Conservation (phyloP, 129 eudicot species). For the Centella asiatica region DNA sequence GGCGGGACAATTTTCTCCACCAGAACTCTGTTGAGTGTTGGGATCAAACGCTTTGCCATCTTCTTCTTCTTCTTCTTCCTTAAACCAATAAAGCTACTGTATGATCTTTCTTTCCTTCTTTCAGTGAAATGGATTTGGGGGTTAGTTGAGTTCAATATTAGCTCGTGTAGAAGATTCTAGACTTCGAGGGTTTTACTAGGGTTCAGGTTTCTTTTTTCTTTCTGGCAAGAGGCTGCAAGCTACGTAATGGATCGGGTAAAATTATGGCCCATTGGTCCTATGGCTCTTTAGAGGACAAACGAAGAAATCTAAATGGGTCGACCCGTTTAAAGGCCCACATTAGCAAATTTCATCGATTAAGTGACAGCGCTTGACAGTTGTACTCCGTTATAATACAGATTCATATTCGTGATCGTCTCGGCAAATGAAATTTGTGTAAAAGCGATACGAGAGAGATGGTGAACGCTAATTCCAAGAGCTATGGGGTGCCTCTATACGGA, state of each 20-base stretch:
- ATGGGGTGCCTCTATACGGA: slow-evolving; percentile 6
- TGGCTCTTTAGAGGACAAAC: too few relatives aligned
- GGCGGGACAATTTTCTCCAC: slow-evolving; percentile 75
- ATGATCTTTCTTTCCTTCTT: too few relatives aligned
- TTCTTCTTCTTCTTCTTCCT: slow-evolving; percentile 5
- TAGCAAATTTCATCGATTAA: too few relatives aligned
- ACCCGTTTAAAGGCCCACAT: too few relatives aligned
- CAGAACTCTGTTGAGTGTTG: slow-evolving; percentile 77
- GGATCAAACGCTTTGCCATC: slow-evolving; percentile 81
- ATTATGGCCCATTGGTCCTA: too few relatives aligned
- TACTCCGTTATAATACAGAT: background rate
- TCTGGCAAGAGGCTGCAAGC: background rate
- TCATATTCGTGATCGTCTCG: background rate
- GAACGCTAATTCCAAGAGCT: slow-evolving; percentile 4
- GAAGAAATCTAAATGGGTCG: too few relatives aligned
- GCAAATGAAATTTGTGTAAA: background rate
- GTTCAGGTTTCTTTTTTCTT: slow-evolving; percentile 23
- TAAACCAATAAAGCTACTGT: background rate
- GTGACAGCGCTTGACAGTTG: too few relatives aligned
- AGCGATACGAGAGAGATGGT: background rate
- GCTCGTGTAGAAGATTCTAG: slow-evolving; percentile 65
- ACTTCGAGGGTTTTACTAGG: slow-evolving; percentile 16
- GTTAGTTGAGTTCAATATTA: too few relatives aligned
- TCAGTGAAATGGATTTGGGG: too few relatives aligned
- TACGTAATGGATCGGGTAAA: background rate